Base-by-base conservation (phyloP, 1,284 basidiomycete genomes). In the Lentinula novae-zelandiae region DNA sequence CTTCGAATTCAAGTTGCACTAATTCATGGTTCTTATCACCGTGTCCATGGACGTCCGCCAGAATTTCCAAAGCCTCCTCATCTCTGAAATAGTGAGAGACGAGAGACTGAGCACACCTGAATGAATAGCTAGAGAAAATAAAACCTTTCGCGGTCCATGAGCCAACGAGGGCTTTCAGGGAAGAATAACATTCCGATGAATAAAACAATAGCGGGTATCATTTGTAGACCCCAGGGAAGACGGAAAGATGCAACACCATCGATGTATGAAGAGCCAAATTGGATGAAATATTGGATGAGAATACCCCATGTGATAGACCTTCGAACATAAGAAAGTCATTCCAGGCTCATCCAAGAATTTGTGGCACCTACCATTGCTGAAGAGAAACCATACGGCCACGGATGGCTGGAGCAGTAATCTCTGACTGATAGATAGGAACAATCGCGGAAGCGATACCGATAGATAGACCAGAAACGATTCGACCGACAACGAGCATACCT, bases 161-260 rank as follows among this genome's bases (percentile, higher is more conserved):
- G 78, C 82, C 82, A 90, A 69, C 88, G 80, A 10, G 87, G 86
- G 53, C 80, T 81, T 68, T 89, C 85, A 0, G 86, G 86, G 78
- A 89, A 86, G 61, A 78, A 66, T 22, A 79, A 60, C 88, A 92
- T 91, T 53, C 89, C 87, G n/a, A 82, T 20, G 51, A 82, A 82
- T 36, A 91, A 79, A 9, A 92, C 63, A 61, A 90, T 80, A 10
- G 85, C 90, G 33, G 89, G 89, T 58, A 92, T 89, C 76, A 88
- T 81, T 69, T 92, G 90, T 20, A 92, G 75, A 60, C 85, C 87
- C 89, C 88, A 90, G 12, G 90, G 89, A 66, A 92, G 86, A 34
- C 90, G 85, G 81, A 90, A 92, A 0, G 87, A 88, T 0, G 86
- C 86, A 5, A 71, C 76, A 40, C 88, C 85, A 33, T 85, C 70